A percentile compares a stretch with the other conserved stretches of the same genome.
These are phyloP conservation scores for Nicotiana otophora DNA, from an alignment of 257 asterid genomes.

Conservation along the genomic window DNA sequence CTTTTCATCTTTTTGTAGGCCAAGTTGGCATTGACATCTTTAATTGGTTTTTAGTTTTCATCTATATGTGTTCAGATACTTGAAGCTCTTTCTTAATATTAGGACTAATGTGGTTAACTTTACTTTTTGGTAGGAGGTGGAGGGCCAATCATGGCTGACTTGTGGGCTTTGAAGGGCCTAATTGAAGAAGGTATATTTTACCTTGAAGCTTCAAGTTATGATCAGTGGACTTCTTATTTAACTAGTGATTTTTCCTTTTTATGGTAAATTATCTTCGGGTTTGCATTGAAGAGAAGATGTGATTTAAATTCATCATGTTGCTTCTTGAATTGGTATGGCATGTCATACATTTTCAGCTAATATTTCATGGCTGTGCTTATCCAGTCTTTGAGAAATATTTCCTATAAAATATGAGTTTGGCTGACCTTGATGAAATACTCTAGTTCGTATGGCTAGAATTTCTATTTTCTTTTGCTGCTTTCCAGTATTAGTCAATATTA, in stretches of 20 bases:
- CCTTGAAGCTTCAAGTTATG: background rate
- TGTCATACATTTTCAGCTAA: constrained; percentile 1
- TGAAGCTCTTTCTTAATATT: background rate
- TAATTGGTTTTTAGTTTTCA: background rate
- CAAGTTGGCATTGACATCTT: background rate
- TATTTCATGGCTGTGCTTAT: background rate
- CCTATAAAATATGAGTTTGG: background rate
- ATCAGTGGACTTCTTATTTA: background rate
- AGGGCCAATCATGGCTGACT: constrained; percentile 96
- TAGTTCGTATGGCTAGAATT: background rate
- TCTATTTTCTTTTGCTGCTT: constrained; percentile 1
- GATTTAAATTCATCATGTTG: constrained; percentile 8
- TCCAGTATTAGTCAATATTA: background rate
- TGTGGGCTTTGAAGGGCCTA: constrained; percentile 98
- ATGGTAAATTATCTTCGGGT: background rate
- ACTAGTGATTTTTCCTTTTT: background rate
- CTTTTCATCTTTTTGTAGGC: background rate
- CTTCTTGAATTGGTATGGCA: background rate
- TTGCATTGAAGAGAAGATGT: background rate
- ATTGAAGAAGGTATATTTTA: constrained; percentile 63
- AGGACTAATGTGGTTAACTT: background rate
- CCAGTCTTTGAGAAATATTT: background rate
- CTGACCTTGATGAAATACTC: background rate
- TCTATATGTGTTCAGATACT: background rate
- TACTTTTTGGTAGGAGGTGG: constrained; percentile 70